These are phyloP conservation scores for Bacterosira constricta DNA, from an alignment of 108 stramenopile genomes.

Conservation along the genomic window DNA sequence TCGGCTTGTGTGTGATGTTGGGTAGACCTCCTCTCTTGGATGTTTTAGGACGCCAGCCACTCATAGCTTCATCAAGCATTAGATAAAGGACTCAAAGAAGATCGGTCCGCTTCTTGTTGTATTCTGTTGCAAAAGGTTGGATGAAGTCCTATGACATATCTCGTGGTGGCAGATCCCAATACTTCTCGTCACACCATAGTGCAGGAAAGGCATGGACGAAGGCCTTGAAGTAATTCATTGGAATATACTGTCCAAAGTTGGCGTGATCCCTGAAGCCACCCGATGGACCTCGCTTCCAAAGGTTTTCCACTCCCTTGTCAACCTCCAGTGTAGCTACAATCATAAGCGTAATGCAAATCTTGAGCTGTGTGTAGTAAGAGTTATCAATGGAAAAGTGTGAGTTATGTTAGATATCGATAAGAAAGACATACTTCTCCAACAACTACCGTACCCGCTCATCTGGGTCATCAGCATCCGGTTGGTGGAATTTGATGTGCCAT, in stretches of 20 bases:
- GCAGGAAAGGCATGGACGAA: conserved; percentile 17
- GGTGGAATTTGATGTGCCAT: too few relatives aligned
- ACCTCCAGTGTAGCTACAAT: conserved; percentile 1
- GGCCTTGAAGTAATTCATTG: conserved; percentile 10
- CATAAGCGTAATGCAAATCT: conserved; percentile 19
- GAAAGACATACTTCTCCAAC: too few relatives aligned
- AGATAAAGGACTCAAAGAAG: not conserved
- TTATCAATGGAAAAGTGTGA: not conserved
- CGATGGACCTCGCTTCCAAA: conserved; percentile 13
- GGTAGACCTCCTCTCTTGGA: conserved; percentile 14
- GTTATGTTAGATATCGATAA: not conserved
- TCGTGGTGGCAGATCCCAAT: not conserved
- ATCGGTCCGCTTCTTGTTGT: not conserved
- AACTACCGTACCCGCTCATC: too few relatives aligned
- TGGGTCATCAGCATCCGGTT: too few relatives aligned
- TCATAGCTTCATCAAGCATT: conserved; percentile 25
- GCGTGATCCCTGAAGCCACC: conserved; percentile 10
- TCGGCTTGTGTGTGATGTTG: too few relatives aligned
- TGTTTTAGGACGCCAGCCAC: conserved; percentile 19
- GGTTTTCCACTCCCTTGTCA: conserved; percentile 1
- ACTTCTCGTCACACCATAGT: conserved; percentile 20
- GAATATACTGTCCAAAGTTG: conserved; percentile 15
- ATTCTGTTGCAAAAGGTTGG: conserved; percentile 4
- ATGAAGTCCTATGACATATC: conserved; percentile 16
- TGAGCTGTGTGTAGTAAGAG: conserved; percentile 10